phyloP scores from a whole-genome alignment of 345 rosid species.

The Citrus glauca region DNA sequence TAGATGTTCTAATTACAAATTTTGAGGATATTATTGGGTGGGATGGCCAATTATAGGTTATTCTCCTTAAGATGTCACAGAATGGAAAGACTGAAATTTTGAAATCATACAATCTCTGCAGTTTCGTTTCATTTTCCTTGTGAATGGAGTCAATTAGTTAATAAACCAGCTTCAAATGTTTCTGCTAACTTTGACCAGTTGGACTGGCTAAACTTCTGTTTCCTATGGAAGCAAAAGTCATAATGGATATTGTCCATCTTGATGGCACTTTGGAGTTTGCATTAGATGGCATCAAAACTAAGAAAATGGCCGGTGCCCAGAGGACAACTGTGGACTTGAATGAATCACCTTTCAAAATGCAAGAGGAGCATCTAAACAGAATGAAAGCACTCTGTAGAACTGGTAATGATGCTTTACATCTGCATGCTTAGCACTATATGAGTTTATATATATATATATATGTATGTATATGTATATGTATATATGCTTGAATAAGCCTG shows the following conservation, averaged over 20 bases:
- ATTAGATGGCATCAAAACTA: conserved; percentile 34
- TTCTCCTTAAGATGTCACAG: not conserved
- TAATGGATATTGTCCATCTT: conserved; percentile 55
- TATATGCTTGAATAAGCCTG: not conserved
- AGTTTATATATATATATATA: not conserved
- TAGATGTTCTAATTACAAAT: not conserved
- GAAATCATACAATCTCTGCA: not conserved
- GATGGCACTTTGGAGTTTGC: conserved; percentile 65
- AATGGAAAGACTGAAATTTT: not conserved
- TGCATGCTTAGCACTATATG: not conserved
- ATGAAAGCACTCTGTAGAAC: conserved; percentile 61
- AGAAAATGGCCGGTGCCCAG: conserved; percentile 25
- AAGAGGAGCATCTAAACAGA: conserved; percentile 68
- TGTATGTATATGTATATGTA: no score
- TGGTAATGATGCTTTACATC: conserved; percentile 38
- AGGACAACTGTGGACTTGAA: conserved; percentile 58
- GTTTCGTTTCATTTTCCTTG: not conserved
- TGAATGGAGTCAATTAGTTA: not conserved
- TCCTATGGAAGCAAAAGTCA: conserved; percentile 79
- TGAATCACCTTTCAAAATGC: conserved; percentile 56
- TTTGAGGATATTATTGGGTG: not conserved
- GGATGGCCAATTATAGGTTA: not conserved
- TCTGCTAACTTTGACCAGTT: conserved; percentile 34
- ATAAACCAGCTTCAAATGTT: not conserved
- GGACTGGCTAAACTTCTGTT: conserved; percentile 75